phyloP scores from a whole-genome alignment of 1,139 yeast genomes.

The Geotrichum cucujoidarum region DNA sequence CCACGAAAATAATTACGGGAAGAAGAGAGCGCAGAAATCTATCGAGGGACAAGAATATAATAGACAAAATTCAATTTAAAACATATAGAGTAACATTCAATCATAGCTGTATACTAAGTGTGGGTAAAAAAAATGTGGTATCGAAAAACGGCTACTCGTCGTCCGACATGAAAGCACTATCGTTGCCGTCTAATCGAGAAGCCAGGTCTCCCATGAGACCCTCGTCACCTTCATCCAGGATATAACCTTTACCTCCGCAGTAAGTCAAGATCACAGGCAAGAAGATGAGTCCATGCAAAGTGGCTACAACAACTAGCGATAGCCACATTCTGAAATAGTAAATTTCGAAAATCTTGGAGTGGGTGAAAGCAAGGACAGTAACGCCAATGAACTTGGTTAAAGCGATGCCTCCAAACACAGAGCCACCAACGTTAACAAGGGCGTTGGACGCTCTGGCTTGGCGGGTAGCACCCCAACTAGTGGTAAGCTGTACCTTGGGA shows the following conservation, averaged over 20 bases:
- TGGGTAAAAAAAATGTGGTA: too few species aligned
- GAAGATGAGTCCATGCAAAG: conserved; percentile 69
- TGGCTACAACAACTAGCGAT: conserved; percentile 69
- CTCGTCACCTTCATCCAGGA: conserved; percentile 35
- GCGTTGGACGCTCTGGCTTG: conserved; percentile 53
- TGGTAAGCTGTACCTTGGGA: conserved; percentile 24
- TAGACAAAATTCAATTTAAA: neutral
- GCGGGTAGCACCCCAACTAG: conserved; percentile 9
- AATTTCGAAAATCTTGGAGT: conserved; percentile 80
- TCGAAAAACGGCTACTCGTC: conserved; percentile 11
- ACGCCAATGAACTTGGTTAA: conserved; percentile 87
- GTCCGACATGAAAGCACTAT: conserved; percentile 4
- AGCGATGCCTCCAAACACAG: conserved; percentile 86
- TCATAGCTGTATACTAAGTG: neutral
- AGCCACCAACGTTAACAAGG: conserved; percentile 71
- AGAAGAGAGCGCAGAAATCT: too few species aligned
- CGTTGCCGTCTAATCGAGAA: conserved; percentile 23
- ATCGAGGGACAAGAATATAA: neutral
- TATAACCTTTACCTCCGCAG: conserved; percentile 56
- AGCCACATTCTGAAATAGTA: conserved; percentile 96
- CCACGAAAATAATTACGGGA: too few species aligned
- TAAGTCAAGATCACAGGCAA: conserved; percentile 68
- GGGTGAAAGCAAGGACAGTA: conserved; percentile 75
- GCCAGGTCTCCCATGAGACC: conserved; percentile 35
- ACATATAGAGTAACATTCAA: neutral